Evolutionary conservation across 495 filamentous ascomycete genomes (phyloP).

Genomic region (Letharia columbiana): DNA sequence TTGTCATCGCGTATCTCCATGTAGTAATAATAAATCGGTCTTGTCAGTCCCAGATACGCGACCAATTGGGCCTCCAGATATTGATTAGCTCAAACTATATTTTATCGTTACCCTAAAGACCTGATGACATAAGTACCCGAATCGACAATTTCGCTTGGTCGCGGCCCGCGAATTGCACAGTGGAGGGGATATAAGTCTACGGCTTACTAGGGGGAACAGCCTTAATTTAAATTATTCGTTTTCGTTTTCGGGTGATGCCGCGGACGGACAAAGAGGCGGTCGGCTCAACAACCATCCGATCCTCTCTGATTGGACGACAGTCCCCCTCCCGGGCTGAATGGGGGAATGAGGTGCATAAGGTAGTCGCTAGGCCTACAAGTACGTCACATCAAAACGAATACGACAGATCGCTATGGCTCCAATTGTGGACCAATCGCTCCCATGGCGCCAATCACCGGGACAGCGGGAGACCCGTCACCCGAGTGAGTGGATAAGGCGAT

Average conservation of each 20-base stretch:
- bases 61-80: not conserved
- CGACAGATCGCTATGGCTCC: conserved; percentile 11
- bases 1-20: conserved; percentile 12
- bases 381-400: conserved; percentile 11
- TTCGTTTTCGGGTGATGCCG: not conserved
- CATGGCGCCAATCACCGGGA: conserved; percentile 7
- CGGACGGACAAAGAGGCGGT: conserved; percentile 7
- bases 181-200: not conserved
- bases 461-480: not conserved
- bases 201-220: conserved; percentile 7
- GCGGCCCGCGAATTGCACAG: too few species aligned
- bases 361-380: not conserved
- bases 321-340: not conserved
- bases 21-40: conserved; percentile 1
- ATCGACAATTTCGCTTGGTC: not conserved
- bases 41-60: not conserved
- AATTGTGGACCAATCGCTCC: conserved; percentile 7
- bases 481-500: not conserved
- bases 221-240: not conserved
- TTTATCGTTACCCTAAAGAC: not conserved
- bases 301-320: conserved; percentile 14
- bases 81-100: not conserved
- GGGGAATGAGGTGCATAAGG: conserved; percentile 1
- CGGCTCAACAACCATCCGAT: conserved; percentile 9
- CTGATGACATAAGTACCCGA: not conserved